phyloP scores from a whole-genome alignment of 768 basidiomycete species.

The Cubamyces lactineus region DNA sequence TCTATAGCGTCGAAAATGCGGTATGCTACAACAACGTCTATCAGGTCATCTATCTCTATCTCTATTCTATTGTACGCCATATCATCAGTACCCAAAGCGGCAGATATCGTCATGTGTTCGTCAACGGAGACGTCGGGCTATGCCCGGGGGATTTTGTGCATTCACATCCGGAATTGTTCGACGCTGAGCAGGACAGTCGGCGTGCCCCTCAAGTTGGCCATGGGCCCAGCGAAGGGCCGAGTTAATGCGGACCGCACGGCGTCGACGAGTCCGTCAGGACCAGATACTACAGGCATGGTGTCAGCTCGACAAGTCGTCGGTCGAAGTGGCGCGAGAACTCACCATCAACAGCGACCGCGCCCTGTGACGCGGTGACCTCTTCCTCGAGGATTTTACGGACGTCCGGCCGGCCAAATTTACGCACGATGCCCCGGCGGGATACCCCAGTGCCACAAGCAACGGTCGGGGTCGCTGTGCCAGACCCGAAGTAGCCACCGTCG shows the following conservation, averaged over 20 bases:
- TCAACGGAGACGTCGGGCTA: neutral
- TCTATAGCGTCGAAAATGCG: too few species aligned
- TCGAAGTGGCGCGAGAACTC: conserved; percentile 6
- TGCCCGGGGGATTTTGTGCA: neutral
- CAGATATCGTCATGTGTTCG: neutral
- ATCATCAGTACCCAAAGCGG: neutral
- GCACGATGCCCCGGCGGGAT: neutral
- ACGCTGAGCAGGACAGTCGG: conserved; percentile 22
- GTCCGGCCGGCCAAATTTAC: conserved; percentile 30
- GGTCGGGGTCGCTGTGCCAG: neutral
- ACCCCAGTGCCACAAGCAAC: neutral
- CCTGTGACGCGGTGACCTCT: conserved; percentile 27
- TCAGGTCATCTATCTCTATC: neutral
- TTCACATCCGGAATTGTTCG: conserved; percentile 24
- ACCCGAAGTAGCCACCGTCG: neutral
- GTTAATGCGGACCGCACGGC: conserved; percentile 26
- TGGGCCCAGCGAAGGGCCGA: conserved; percentile 14
- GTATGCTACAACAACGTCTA: too few species aligned
- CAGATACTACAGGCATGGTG: conserved; percentile 25
- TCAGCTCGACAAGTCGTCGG: neutral
- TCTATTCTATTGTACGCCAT: neutral
- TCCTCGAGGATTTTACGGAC: conserved; percentile 30
- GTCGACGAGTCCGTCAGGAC: conserved; percentile 27
- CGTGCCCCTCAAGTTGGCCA: conserved; percentile 14
- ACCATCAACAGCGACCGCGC: conserved; percentile 38